Evolutionary conservation across 495 filamentous ascomycete genomes (phyloP).

Genomic region (Chaetomium fimeti): DNA sequence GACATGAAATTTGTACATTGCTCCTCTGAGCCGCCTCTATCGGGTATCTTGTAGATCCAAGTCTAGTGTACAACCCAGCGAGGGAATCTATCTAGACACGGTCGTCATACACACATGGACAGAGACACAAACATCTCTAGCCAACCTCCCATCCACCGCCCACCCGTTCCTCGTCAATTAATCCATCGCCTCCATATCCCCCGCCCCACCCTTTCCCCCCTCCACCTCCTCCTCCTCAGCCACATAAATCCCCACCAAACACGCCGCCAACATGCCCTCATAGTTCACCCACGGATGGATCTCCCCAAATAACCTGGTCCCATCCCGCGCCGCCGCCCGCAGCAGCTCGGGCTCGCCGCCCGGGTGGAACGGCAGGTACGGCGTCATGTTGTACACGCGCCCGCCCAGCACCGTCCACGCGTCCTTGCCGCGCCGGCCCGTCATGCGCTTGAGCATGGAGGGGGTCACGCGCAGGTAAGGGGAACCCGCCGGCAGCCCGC

Average conservation of each 20-base stretch:
- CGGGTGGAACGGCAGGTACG: constrained; percentile 87
- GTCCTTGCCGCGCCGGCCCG: constrained; percentile 75
- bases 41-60: constrained; percentile 31
- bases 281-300: constrained; percentile 98
- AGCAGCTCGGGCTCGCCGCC: constrained; percentile 86
- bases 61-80: constrained; percentile 7
- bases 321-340: constrained; percentile 74
- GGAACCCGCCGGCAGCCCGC: constrained; percentile 48
- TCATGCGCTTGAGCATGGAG: constrained; percentile 68
- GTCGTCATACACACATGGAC: not conserved
- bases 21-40: constrained; percentile 17
- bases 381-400: constrained; percentile 88
- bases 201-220: constrained; percentile 33
- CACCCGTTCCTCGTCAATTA: constrained; percentile 29
- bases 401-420: constrained; percentile 87
- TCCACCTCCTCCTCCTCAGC: constrained; percentile 61
- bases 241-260: constrained; percentile 82
- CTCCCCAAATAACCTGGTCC: constrained; percentile 79
- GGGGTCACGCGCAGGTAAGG: constrained; percentile 68
- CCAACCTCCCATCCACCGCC: too few species aligned
- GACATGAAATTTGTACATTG: not conserved
- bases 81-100: not conserved
- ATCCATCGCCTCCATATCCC: constrained; percentile 67
- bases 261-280: constrained; percentile 86
- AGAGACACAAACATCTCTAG: not conserved